phyloP scores from a whole-genome alignment of 352 stramenopile species.

The Globisporangium nunn region DNA sequence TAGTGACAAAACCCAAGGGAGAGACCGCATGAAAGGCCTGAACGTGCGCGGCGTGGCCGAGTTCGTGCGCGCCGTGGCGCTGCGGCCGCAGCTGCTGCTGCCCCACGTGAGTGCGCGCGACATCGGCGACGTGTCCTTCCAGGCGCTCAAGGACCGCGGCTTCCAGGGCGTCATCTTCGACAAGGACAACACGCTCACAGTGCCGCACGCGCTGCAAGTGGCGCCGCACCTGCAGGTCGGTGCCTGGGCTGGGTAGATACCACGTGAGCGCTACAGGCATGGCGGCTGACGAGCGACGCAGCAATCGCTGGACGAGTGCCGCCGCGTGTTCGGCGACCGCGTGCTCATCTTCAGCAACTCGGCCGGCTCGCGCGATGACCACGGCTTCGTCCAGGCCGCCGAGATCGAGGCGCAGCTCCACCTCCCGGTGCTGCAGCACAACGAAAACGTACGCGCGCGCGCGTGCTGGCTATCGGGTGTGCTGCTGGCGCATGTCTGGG shows the following conservation, averaged over 20 bases:
- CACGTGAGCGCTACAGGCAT: no score
- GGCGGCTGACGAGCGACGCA: neutral
- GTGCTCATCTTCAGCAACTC: constrained; percentile 96
- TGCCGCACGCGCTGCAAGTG: constrained; percentile 83
- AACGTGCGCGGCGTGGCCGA: constrained; percentile 73
- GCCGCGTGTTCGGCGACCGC: constrained; percentile 86
- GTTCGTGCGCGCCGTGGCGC: constrained; percentile 73
- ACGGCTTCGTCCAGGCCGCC: constrained; percentile 66
- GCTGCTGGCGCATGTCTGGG: neutral
- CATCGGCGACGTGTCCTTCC: constrained; percentile 78
- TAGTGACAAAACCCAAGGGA: constrained; percentile 1
- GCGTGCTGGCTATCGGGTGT: neutral
- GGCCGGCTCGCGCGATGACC: constrained; percentile 90
- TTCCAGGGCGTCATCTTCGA: constrained; percentile 95
- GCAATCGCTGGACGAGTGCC: constrained; percentile 60
- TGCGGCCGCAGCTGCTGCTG: constrained; percentile 64
- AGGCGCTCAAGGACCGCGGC: constrained; percentile 64
- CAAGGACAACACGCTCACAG: constrained; percentile 97
- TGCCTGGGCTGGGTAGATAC: no score
- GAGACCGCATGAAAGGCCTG: constrained; percentile 46
- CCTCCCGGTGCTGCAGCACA: constrained; percentile 87
- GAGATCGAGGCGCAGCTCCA: constrained; percentile 77
- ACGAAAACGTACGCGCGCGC: constrained; percentile 63
- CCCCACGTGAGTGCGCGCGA: constrained; percentile 81
- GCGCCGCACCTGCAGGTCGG: constrained; percentile 54